These are phyloP conservation scores for Suillus placidus DNA, from an alignment of 768 basidiomycete genomes.

Conservation along the genomic window DNA sequence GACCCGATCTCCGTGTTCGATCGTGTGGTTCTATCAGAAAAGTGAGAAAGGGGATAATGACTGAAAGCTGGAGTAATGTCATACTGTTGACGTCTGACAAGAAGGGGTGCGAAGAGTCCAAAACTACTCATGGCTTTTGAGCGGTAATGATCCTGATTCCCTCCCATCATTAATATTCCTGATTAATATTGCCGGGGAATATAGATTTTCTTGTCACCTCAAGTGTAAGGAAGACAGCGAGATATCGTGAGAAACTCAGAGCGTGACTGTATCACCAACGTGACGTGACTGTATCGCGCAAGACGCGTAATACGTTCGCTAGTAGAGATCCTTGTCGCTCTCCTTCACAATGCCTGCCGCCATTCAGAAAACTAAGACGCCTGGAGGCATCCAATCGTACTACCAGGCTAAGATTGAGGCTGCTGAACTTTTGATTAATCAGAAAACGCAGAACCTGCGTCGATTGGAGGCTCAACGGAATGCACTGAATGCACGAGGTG, in stretches of 20 bases:
- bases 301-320: slow-evolving; percentile 9
- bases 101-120: background rate
- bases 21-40: slow-evolving; percentile 5
- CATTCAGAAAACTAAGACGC: slow-evolving; percentile 39
- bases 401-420: slow-evolving; percentile 96
- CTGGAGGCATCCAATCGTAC: slow-evolving; percentile 82
- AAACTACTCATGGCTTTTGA: background rate
- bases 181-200: slow-evolving; percentile 3
- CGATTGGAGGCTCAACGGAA: slow-evolving; percentile 97
- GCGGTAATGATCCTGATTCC: background rate
- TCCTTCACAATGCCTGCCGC: slow-evolving; percentile 41
- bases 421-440: slow-evolving; percentile 90
- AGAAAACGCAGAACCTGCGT: slow-evolving; percentile 94
- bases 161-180: background rate
- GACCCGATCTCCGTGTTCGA: background rate
- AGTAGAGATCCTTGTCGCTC: background rate
- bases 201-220: background rate
- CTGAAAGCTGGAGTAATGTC: background rate
- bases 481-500: slow-evolving; percentile 93
- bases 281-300: slow-evolving; percentile 2
- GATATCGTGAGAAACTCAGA: background rate
- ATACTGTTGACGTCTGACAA: background rate
- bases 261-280: background rate
- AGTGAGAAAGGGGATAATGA: background rate
- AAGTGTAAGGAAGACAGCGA: too few species aligned